phyloP scores from a whole-genome alignment of 169 alveolate species.

The Cryptosporidium xiaoi region DNA sequence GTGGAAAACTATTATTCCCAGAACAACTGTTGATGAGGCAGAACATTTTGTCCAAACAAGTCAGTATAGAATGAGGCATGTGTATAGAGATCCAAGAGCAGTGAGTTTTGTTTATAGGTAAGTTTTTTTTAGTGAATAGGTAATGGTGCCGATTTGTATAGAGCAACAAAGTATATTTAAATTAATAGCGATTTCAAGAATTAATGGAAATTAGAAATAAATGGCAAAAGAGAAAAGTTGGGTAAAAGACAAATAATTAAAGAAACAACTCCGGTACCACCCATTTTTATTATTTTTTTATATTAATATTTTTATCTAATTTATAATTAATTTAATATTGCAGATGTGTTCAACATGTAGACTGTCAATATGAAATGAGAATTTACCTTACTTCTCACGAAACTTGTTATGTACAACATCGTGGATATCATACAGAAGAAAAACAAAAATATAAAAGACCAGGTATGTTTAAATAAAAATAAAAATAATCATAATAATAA shows the following conservation, averaged over 20 bases:
- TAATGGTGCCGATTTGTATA: too few species aligned
- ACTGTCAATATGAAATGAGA: slow-evolving; percentile 74
- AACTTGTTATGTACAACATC: slow-evolving; percentile 72
- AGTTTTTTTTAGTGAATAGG: background rate
- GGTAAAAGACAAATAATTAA: too few species aligned
- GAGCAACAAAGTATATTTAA: too few species aligned
- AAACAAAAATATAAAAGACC: slow-evolving; percentile 71
- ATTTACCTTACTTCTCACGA: slow-evolving; percentile 59
- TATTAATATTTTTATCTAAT: background rate
- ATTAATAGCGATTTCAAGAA: too few species aligned
- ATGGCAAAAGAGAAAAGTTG: too few species aligned
- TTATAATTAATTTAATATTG: background rate
- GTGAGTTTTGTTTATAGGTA: slow-evolving; percentile 72
- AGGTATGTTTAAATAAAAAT: slow-evolving; percentile 28
- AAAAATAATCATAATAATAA: too few species aligned
- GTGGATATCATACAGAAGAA: slow-evolving; percentile 71
- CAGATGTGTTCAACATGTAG: slow-evolving; percentile 72
- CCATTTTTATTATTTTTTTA: too few species aligned
- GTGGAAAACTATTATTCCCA: slow-evolving; percentile 71
- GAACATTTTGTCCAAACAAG: slow-evolving; percentile 74
- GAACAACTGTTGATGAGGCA: slow-evolving; percentile 73
- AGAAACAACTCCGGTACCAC: too few species aligned
- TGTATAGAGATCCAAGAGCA: slow-evolving; percentile 73
- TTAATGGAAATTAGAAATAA: too few species aligned
- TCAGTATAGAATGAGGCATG: slow-evolving; percentile 74